Evolutionary conservation across 495 filamentous ascomycete genomes (phyloP).

Genomic region (Aeminium ludgeri): DNA sequence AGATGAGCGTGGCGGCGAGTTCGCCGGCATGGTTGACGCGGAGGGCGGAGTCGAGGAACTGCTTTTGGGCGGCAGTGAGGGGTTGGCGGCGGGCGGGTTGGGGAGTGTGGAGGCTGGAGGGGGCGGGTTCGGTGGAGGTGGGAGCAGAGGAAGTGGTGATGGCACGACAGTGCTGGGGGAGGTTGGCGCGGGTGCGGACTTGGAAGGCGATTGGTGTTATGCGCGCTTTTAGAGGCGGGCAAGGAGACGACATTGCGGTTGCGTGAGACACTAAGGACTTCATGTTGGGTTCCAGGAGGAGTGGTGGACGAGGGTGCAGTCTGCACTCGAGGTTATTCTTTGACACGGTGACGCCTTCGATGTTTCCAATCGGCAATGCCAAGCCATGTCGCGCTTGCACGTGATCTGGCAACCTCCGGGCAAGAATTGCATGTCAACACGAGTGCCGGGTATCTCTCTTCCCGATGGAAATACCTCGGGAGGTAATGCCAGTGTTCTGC

Average conservation of each 20-base stretch:
- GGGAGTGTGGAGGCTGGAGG: slow-evolving; percentile 2
- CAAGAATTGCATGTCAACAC: background rate
- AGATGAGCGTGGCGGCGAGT: slow-evolving; percentile 29
- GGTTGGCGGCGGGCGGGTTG: slow-evolving; percentile 36
- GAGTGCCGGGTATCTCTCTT: no score
- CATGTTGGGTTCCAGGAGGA: no score
- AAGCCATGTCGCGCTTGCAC: no score
- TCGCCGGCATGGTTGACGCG: slow-evolving; percentile 32
- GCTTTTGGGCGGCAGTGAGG: slow-evolving; percentile 50
- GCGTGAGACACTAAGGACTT: no score
- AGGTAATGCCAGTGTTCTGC: no score
- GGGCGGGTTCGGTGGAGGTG: slow-evolving; percentile 11
- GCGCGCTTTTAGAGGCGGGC: background rate
- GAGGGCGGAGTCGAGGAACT: slow-evolving; percentile 59
- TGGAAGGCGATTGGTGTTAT: slow-evolving; percentile 11
- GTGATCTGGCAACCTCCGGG: background rate
- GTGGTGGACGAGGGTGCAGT: no score
- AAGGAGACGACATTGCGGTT: no score
- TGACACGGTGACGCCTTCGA: no score
- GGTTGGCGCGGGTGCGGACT: slow-evolving; percentile 14
- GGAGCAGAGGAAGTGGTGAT: slow-evolving; percentile 24
- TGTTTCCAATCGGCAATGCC: no score
- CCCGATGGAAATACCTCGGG: no score
- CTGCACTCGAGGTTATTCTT: no score
- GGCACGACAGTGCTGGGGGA: slow-evolving; percentile 1